Percentiles rank a stretch among this genome's conserved stretches.
Evolutionary conservation across 306 rosid genomes (phyloP).

Genomic region (Cicer yamashitae): DNA sequence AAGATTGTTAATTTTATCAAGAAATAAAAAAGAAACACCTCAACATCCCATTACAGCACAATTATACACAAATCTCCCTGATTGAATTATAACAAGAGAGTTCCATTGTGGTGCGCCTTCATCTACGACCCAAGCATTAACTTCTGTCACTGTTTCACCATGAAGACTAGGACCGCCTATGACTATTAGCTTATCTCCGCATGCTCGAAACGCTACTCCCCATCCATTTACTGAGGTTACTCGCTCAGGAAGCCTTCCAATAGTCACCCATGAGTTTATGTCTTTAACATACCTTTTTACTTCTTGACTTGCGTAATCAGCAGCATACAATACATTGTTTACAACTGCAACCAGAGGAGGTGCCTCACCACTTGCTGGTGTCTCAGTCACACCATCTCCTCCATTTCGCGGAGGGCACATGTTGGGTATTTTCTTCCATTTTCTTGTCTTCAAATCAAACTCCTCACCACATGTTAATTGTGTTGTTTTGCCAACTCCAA

Average conservation of each 20-base stretch:
- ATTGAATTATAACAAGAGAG: constrained; percentile 53
- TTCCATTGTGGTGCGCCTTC: constrained; percentile 65
- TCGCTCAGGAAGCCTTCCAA: constrained; percentile 70
- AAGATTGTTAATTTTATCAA: constrained; percentile 39
- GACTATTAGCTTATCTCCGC: constrained; percentile 66
- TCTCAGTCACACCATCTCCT: constrained; percentile 44
- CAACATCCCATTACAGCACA: constrained; percentile 88
- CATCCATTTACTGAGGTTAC: constrained; percentile 61
- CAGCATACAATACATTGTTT: constrained; percentile 72
- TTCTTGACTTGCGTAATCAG: constrained; percentile 57
- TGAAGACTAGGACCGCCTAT: constrained; percentile 58
- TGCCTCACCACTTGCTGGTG: constrained; percentile 53
- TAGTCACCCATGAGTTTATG: constrained; percentile 47
- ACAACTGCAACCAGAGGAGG: constrained; percentile 92
- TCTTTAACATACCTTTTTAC: constrained; percentile 61
- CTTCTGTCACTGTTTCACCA: constrained; percentile 47
- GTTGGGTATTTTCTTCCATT: constrained; percentile 71
- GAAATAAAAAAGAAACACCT: constrained; percentile 36
- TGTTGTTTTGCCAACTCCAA: constrained; percentile 43
- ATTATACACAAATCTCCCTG: constrained; percentile 69
- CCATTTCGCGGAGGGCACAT: constrained; percentile 62
- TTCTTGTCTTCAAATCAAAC: constrained; percentile 56
- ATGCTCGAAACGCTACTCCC: constrained; percentile 81
- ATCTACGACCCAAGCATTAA: constrained; percentile 62
- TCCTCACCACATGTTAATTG: constrained; percentile 70